Base-by-base conservation (phyloP, 1,284 basidiomycete genomes). In the Volvariella surrecta region DNA sequence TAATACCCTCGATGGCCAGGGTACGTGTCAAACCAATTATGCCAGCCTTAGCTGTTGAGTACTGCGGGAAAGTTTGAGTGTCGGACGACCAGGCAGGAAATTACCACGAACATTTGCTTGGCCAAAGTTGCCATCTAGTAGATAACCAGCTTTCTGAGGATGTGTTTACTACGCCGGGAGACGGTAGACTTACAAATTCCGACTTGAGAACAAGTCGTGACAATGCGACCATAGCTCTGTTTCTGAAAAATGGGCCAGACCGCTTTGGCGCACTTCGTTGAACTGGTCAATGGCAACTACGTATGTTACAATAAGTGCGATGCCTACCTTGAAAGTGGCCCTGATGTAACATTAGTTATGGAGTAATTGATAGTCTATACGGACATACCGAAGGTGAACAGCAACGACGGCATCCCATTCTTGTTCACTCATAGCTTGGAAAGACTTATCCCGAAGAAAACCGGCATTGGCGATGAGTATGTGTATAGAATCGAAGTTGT, bases 191-290 rank as follows among this genome's bases (percentile, higher is more conserved):
- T 54, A 90, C 86, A 93, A 48, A 97, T 83, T 49, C 94, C 95
- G 45, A 94, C 91, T 59, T 87, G 83, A 3, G 94, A 98, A 46
- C 84, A 81, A 20, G 94, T 98, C 43, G 90, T 96, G 46, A 99
- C 76, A 57, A 99, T 95, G 46, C 96, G 83, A 24, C 96, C 95
- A 60, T 87, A 98, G 67, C 93, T 94, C 61, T 99, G 96, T 68
- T 95, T 88, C 64, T 89, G 84, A 76, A 99, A 97, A 58, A 92
- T 73, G 2, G 95, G 93, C 96, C 94, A 99, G 30, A 91, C 89
- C 10, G 95, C 95, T 61, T 96, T 91, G 45, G 82, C 85, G 55
- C 88, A 90, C 83, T 89, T 45, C 3, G 22, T 34, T 7, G 22
- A 17, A n/a, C 44, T 40, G 37, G 32, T 19, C n/a, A 39, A 7